Conservation (phyloP, 768 basidiomycete species). For the Pisolithus orientalis region DNA sequence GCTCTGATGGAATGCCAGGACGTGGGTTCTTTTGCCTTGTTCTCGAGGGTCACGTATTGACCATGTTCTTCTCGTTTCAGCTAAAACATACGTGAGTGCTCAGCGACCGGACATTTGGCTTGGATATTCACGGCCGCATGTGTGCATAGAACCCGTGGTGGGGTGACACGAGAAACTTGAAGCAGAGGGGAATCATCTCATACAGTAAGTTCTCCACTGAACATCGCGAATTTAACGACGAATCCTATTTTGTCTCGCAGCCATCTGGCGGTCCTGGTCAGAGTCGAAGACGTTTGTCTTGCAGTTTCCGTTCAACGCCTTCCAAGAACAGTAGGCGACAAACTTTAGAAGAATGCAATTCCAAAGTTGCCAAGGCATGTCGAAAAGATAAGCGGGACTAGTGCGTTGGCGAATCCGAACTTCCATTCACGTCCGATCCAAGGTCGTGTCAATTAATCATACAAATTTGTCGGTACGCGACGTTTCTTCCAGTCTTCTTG, state of each 20-base stretch:
- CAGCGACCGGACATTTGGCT: not conserved
- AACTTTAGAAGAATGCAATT: slow-evolving; percentile 28
- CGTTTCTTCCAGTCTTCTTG: not conserved
- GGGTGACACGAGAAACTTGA: slow-evolving; percentile 68
- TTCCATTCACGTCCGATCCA: too few species aligned
- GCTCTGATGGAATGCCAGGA: slow-evolving; percentile 75
- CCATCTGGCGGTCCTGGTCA: slow-evolving; percentile 34
- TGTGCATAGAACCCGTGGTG: slow-evolving; percentile 74
- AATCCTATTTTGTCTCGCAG: slow-evolving; percentile 33
- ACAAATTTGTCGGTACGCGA: too few species aligned
- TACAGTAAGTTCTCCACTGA: slow-evolving; percentile 59
- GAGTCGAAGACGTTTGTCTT: too few species aligned
- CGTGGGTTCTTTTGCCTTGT: slow-evolving; percentile 41
- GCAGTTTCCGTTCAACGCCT: slow-evolving; percentile 60
- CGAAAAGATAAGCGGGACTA: slow-evolving; percentile 40
- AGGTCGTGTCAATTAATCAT: too few species aligned
- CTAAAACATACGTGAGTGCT: slow-evolving; percentile 73
- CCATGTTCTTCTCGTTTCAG: slow-evolving; percentile 30
- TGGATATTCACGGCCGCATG: not conserved
- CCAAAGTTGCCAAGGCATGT: slow-evolving; percentile 75
- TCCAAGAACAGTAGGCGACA: slow-evolving; percentile 54
- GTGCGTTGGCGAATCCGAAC: slow-evolving; percentile 19
- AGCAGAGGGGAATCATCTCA: slow-evolving; percentile 68
- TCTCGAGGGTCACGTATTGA: slow-evolving; percentile 1
- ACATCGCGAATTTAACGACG: not conserved